Conservation (phyloP, 208 protist genomes). For the Acanthamoeba culbertsoni region DNA sequence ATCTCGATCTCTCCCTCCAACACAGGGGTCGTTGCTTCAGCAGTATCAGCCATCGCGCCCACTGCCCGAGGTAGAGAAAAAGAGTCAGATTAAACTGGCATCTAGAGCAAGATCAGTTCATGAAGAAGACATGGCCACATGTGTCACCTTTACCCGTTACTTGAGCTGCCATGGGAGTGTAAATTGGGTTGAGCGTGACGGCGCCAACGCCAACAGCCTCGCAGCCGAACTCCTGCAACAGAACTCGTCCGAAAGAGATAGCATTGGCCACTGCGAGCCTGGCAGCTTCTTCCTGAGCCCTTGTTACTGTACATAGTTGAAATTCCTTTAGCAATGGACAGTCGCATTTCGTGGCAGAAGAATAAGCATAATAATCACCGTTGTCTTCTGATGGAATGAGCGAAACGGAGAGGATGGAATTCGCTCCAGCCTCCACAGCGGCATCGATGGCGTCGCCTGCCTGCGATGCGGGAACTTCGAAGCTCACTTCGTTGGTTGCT, state of each 20-base stretch:
- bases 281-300: background rate
- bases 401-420: background rate
- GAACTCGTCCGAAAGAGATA: background rate
- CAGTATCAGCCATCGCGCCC: too few relatives aligned
- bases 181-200: background rate
- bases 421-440: background rate
- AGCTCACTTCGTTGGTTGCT: background rate
- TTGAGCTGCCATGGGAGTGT: too few relatives aligned
- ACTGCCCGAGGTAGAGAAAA: too few relatives aligned
- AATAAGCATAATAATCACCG: background rate
- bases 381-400: background rate
- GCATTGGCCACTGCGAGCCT: background rate
- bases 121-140: too few relatives aligned
- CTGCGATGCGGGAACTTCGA: background rate
- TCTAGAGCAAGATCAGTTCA: too few relatives aligned
- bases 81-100: too few relatives aligned
- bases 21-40: too few relatives aligned
- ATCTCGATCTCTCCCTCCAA: too few relatives aligned
- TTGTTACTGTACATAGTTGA: background rate
- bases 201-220: background rate
- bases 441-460: constrained; percentile 30
- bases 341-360: background rate
- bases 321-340: too few relatives aligned
- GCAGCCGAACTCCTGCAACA: background rate
- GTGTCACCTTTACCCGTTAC: too few relatives aligned